phyloP scores from a whole-genome alignment of 2,329 filamentous ascomycete species.

The Alternaria viburni region DNA sequence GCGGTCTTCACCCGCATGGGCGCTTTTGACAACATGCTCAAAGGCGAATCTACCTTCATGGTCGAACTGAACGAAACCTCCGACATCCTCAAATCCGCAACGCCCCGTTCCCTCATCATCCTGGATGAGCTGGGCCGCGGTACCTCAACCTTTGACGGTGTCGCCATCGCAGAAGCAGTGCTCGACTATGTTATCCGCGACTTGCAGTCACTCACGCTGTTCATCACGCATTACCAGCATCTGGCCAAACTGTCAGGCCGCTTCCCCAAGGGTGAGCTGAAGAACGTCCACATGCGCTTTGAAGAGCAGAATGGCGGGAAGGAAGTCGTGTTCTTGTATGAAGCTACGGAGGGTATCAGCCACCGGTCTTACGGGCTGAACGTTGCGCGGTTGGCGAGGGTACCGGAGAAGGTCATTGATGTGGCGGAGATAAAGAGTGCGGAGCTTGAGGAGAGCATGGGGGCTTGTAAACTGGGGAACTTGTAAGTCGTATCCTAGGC shows the following conservation, averaged over 20 bases:
- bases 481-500: slow-evolving; percentile 32
- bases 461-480: slow-evolving; percentile 38
- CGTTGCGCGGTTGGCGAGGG: slow-evolving; percentile 82
- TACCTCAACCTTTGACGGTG: slow-evolving; percentile 93
- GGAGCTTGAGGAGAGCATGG: slow-evolving; percentile 74
- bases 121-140: slow-evolving; percentile 94
- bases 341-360: slow-evolving; percentile 87
- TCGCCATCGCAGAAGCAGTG: slow-evolving; percentile 92
- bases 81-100: slow-evolving; percentile 87
- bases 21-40: slow-evolving; percentile 93
- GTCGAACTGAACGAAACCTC: slow-evolving; percentile 94
- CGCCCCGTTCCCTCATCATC: slow-evolving; percentile 82
- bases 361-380: slow-evolving; percentile 95
- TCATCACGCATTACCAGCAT: slow-evolving; percentile 97
- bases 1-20: slow-evolving; percentile 96
- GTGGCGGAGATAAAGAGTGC: slow-evolving; percentile 79
- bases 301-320: slow-evolving; percentile 59
- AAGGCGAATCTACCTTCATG: slow-evolving; percentile 96
- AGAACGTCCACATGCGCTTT: slow-evolving; percentile 96
- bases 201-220: slow-evolving; percentile 79
- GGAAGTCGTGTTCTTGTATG: slow-evolving; percentile 93
- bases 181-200: slow-evolving; percentile 81
- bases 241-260: slow-evolving; percentile 75
- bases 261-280: slow-evolving; percentile 69
- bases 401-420: slow-evolving; percentile 78